Evolutionary conservation across 768 basidiomycete genomes (phyloP).

Genomic region (Daedaleopsis nitida): DNA sequence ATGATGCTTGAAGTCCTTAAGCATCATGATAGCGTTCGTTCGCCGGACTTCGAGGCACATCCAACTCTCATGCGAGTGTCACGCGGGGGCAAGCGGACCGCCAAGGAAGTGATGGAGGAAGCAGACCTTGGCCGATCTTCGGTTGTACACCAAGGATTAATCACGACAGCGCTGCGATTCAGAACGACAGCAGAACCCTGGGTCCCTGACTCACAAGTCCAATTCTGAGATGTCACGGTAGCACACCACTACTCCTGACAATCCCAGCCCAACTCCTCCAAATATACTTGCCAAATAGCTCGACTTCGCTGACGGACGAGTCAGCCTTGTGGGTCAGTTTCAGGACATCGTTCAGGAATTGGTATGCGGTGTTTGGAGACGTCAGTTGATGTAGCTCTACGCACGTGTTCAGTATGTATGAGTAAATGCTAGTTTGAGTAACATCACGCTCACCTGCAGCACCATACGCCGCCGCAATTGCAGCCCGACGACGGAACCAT

Average conservation of each 20-base stretch:
- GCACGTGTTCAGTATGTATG: neutral
- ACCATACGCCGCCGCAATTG: constrained; percentile 67
- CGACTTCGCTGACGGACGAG: constrained; percentile 51
- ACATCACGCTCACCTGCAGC: constrained; percentile 43
- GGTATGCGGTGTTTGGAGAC: constrained; percentile 65
- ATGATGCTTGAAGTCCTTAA: too few relatives aligned
- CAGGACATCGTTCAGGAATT: constrained; percentile 69
- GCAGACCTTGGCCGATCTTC: constrained; percentile 3
- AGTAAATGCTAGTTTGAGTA: neutral
- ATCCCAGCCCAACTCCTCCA: constrained; percentile 74
- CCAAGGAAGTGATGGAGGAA: too few relatives aligned
- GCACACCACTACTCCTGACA: constrained; percentile 62
- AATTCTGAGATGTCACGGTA: constrained; percentile 5
- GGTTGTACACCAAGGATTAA: neutral
- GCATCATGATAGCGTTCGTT: too few relatives aligned
- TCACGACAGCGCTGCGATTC: neutral
- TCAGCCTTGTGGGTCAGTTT: constrained; percentile 48
- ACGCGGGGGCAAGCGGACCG: too few relatives aligned
- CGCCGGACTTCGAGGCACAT: too few relatives aligned
- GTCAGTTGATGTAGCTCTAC: constrained; percentile 81
- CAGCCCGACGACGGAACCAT: constrained; percentile 73
- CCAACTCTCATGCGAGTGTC: too few relatives aligned
- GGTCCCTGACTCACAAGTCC: neutral
- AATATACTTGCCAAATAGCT: constrained; percentile 60
- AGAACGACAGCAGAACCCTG: neutral